Percentiles rank a stretch among this genome's conserved stretches.
Conservation (phyloP, 306 rosid genomes). For the Vicia sativa region DNA sequence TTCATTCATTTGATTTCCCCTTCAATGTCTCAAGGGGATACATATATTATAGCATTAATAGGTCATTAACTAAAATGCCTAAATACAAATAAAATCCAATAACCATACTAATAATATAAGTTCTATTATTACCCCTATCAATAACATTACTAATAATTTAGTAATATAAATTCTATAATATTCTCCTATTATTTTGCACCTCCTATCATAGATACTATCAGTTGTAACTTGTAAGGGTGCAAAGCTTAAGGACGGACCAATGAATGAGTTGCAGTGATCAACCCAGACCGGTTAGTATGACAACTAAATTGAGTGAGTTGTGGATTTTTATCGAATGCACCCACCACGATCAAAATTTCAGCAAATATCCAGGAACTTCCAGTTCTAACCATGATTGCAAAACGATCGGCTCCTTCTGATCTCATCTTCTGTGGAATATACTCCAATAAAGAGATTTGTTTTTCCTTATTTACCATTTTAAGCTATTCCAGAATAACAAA, state of each 20-base stretch:
- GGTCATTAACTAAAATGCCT: too few species aligned
- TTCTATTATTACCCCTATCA: too few species aligned
- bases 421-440: conserved; percentile 57
- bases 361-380: conserved; percentile 79
- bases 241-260: conserved; percentile 56
- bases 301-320: conserved; percentile 73
- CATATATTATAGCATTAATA: too few species aligned
- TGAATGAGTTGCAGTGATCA: conserved; percentile 69
- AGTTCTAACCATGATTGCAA: conserved; percentile 59
- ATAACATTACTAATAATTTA: too few species aligned
- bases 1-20: too few species aligned
- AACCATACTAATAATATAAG: too few species aligned
- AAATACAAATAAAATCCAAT: too few species aligned
- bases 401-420: conserved; percentile 55
- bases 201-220: too few species aligned
- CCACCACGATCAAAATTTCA: conserved; percentile 79
- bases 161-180: too few species aligned
- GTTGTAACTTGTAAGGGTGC: background rate
- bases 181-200: too few species aligned
- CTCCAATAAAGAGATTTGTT: conserved; percentile 58
- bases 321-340: conserved; percentile 68
- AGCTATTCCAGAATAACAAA: conserved; percentile 11
- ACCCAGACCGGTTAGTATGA: conserved; percentile 94
- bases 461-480: conserved; percentile 18
- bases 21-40: too few species aligned